These are phyloP conservation scores for Colletotrichum agaves DNA, from an alignment of 2,329 filamentous ascomycete species.

Conservation along the genomic window DNA sequence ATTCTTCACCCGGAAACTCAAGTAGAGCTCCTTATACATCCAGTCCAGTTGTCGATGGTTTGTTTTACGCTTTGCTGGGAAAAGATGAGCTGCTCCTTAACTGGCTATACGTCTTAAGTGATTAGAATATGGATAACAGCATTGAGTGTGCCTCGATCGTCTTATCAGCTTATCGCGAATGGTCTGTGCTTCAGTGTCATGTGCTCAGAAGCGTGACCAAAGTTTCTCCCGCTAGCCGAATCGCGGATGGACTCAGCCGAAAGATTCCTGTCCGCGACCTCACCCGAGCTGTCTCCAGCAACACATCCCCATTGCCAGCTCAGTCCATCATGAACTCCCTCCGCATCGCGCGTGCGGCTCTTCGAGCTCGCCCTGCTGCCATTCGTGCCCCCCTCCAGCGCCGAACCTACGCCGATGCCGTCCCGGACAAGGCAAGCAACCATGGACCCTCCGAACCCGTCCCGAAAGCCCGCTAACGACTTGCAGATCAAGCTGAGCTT, in stretches of 20 bases:
- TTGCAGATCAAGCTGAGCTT: constrained; percentile 93
- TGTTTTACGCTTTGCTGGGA: too few relatives aligned
- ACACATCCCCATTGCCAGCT: constrained; percentile 61
- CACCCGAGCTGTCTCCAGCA: constrained; percentile 55
- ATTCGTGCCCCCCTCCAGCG: constrained; percentile 82
- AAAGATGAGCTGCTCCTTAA: not conserved
- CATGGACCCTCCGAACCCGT: constrained; percentile 41
- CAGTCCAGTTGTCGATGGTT: too few relatives aligned
- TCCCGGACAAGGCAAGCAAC: constrained; percentile 78
- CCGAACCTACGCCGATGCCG: constrained; percentile 90
- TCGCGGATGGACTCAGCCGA: constrained; percentile 53
- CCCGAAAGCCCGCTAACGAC: constrained; percentile 43
- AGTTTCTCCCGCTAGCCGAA: constrained; percentile 52
- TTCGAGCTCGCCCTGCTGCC: constrained; percentile 83
- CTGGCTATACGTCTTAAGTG: not conserved
- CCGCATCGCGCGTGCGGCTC: constrained; percentile 89
- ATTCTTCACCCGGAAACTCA: too few relatives aligned
- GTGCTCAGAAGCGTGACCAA: constrained; percentile 47
- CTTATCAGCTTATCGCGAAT: constrained; percentile 10
- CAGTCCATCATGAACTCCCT: constrained; percentile 87
- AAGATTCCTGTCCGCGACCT: constrained; percentile 61
- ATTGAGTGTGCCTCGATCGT: not conserved
- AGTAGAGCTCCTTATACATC: too few relatives aligned
- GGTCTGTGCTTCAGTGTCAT: constrained; percentile 41
- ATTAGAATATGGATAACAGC: not conserved